Base-by-base conservation (phyloP, 1,284 basidiomycete species). In the Leccinum cinnamomeum region DNA sequence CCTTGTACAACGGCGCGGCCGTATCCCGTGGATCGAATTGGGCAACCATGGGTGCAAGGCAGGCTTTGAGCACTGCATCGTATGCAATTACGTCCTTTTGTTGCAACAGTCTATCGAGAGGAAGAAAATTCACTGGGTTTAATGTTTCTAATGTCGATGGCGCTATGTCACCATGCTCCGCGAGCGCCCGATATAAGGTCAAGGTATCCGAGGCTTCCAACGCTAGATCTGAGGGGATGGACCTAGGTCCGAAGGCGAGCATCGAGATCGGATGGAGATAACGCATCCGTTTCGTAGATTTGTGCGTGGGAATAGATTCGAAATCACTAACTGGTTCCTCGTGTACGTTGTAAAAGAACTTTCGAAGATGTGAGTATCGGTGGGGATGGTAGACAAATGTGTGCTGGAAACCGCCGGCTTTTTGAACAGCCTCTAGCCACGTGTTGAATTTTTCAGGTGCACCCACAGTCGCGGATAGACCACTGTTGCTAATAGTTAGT, bases 341-440 rank as follows among this genome's bases (percentile, higher is more conserved):
- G 16, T 74, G 68, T 11, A 82, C 67, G 53, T 77, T 71, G 65
- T 88, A 91, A 57, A 78, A 79, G 68, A 82, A 87, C 70, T 90
- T 91, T 56, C 89, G 82, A 1, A 91, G 78, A 67, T 89, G 88
- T 2, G 88, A 89, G 70, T 89, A 91, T 4, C 88, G 84, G 70
- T 89, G 82, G 2, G 81, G 83, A 70, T 89, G 85, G 60, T 84
- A 73, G 35, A 91, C 80, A 69, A 86, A 84, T 2, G 76, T 78
- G 70, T 90, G 84, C 30, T 82, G 72, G 70, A 82, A 85, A 0
- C 82, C 82, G 61, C 87, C 85, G 0, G 82, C 79, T 58, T 72
- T 68, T 70, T 90, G 88, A 18, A 90, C 84, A 2, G 82, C 81
- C 61, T 76, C 74, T 2, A 90, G 79, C 88, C 89, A 90, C 3